phyloP scores from a whole-genome alignment of 2,329 filamentous ascomycete species.

The Diaporthe batatas region DNA sequence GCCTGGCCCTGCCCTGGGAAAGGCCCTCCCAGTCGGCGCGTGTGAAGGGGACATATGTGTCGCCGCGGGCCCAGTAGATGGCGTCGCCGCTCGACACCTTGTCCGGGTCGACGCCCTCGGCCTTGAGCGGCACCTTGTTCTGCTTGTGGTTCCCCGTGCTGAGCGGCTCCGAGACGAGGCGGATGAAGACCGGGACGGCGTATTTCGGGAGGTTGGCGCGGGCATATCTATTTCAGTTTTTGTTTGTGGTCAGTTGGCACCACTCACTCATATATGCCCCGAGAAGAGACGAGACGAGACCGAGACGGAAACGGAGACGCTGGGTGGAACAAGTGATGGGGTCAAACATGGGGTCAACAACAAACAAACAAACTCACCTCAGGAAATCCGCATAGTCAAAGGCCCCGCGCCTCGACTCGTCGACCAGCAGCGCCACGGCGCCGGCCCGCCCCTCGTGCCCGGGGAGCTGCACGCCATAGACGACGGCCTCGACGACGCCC shows the following conservation, averaged over 20 bases:
- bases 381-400: slow-evolving; percentile 74
- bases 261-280: no score
- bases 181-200: slow-evolving; percentile 80
- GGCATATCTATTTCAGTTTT: slow-evolving; percentile 58
- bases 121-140: slow-evolving; percentile 78
- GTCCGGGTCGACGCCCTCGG: slow-evolving; percentile 73
- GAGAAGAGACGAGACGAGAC: no score
- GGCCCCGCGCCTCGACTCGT: slow-evolving; percentile 57
- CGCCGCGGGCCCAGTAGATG: slow-evolving; percentile 68
- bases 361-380: slow-evolving; percentile 52
- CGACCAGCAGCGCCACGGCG: slow-evolving; percentile 71
- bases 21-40: slow-evolving; percentile 68
- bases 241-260: background rate
- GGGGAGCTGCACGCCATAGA: slow-evolving; percentile 76
- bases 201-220: slow-evolving; percentile 76
- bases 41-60: slow-evolving; percentile 71
- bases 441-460: slow-evolving; percentile 78
- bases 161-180: slow-evolving; percentile 69
- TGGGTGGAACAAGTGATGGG: no score
- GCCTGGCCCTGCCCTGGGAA: slow-evolving; percentile 47
- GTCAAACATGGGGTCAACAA: no score
- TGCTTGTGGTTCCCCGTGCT: slow-evolving; percentile 85
- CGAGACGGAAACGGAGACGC: no score
- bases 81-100: slow-evolving; percentile 58
- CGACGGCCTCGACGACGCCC: slow-evolving; percentile 74